These are phyloP conservation scores for Neurospora discreta DNA, from an alignment of 495 filamentous ascomycete species.

Conservation along the genomic window DNA sequence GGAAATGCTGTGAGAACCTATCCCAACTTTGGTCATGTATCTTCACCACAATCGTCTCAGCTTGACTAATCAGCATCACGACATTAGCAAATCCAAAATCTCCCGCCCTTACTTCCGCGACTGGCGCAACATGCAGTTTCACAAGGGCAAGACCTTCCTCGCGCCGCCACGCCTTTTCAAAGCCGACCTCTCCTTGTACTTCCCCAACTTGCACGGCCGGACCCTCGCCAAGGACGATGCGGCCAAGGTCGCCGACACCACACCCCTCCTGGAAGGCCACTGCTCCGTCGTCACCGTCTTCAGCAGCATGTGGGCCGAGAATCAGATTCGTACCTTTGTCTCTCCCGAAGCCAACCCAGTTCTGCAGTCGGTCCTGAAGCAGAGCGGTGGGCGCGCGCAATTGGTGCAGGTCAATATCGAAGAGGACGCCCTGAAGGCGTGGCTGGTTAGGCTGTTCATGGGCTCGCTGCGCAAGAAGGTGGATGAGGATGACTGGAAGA, in stretches of 20 bases:
- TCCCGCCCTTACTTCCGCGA: constrained; percentile 85
- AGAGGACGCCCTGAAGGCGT: constrained; percentile 63
- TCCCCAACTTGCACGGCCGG: constrained; percentile 78
- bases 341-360: constrained; percentile 51
- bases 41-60: neutral
- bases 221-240: constrained; percentile 46
- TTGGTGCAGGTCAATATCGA: constrained; percentile 79
- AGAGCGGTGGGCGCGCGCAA: constrained; percentile 45
- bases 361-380: constrained; percentile 42
- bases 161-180: constrained; percentile 69
- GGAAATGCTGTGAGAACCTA: constrained; percentile 50
- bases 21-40: neutral
- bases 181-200: constrained; percentile 66
- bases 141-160: constrained; percentile 81
- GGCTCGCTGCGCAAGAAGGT: constrained; percentile 45
- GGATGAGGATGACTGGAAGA: constrained; percentile 48
- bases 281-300: constrained; percentile 73
- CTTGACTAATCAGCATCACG: neutral
- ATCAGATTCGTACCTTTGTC: constrained; percentile 63
- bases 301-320: constrained; percentile 72
- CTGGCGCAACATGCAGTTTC: constrained; percentile 69
- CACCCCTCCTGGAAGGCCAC: constrained; percentile 53
- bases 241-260: constrained; percentile 49
- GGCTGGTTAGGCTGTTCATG: constrained; percentile 61
- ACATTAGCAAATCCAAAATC: constrained; percentile 43